A percentile compares a stretch with the other conserved stretches of the same genome.
Evolutionary conservation across 2,329 filamentous ascomycete genomes (phyloP).

Genomic region (Hypoxylon sp.): DNA sequence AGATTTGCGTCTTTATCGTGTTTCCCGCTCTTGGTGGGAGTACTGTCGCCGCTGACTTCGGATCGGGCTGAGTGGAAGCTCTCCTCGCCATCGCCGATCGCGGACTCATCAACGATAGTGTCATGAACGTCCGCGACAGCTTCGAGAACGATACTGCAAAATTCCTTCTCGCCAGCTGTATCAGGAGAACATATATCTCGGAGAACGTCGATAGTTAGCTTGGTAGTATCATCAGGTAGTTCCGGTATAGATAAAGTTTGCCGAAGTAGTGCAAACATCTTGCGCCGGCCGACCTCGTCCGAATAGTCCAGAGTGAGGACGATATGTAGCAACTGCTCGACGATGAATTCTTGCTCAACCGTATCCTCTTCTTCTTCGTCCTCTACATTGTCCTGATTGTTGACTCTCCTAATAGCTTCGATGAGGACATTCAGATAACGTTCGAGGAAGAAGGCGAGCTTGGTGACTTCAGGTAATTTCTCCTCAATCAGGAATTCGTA

Average conservation of each 20-base stretch:
- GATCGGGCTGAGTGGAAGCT: constrained; percentile 96
- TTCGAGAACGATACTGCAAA: constrained; percentile 87
- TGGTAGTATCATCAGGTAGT: constrained; percentile 91
- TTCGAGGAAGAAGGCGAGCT: constrained; percentile 87
- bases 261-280: constrained; percentile 93
- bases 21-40: constrained; percentile 62
- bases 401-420: constrained; percentile 69
- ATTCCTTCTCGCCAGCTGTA: constrained; percentile 80
- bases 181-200: constrained; percentile 84
- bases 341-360: constrained; percentile 92
- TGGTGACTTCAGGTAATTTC: constrained; percentile 94
- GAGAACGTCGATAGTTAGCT: constrained; percentile 84
- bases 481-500: constrained; percentile 84
- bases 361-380: constrained; percentile 80
- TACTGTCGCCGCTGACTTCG: constrained; percentile 77
- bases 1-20: constrained; percentile 57
- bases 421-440: constrained; percentile 79
- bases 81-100: constrained; percentile 70
- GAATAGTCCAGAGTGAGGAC: constrained; percentile 93
- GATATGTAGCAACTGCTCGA: constrained; percentile 94
- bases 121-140: constrained; percentile 97
- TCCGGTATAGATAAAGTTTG: constrained; percentile 87
- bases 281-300: constrained; percentile 93
- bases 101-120: constrained; percentile 80
- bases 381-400: constrained; percentile 66